phyloP scores from a whole-genome alignment of 2,329 filamentous ascomycete species.

The Emmonsiellopsis sp. region DNA sequence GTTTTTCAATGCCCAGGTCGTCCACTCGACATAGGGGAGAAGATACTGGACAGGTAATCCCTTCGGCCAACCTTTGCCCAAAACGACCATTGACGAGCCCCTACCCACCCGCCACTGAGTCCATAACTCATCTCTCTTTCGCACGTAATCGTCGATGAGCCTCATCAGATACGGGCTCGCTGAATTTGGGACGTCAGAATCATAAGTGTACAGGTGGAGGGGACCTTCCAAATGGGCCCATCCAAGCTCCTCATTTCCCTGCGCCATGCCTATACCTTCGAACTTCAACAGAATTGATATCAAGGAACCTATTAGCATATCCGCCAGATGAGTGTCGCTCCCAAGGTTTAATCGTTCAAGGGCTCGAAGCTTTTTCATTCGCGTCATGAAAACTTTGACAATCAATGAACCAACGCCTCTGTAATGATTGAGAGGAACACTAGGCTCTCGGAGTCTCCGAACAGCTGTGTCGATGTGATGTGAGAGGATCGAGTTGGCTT shows the following conservation, averaged over 20 bases:
- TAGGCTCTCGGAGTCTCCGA: constrained; percentile 1
- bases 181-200: background rate
- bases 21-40: constrained; percentile 6
- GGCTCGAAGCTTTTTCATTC: constrained; percentile 1
- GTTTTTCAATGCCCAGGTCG: constrained; percentile 1
- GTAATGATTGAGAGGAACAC: background rate
- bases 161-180: background rate
- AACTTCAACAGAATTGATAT: constrained; percentile 8
- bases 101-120: constrained; percentile 1
- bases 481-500: constrained; percentile 5
- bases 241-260: constrained; percentile 3
- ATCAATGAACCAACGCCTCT: background rate
- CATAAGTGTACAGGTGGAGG: background rate
- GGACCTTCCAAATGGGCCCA: constrained; percentile 3
- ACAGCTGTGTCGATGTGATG: constrained; percentile 4
- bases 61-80: constrained; percentile 7
- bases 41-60: constrained; percentile 11
- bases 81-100: constrained; percentile 2
- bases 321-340: constrained; percentile 9
- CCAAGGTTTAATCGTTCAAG: constrained; percentile 5
- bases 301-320: constrained; percentile 9
- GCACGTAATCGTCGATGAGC: constrained; percentile 11
- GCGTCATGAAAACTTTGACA: background rate
- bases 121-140: constrained; percentile 10
- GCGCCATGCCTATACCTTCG: constrained; percentile 6